Conservation (phyloP, 2,329 filamentous ascomycete species). For the Fusarium transvaalense region DNA sequence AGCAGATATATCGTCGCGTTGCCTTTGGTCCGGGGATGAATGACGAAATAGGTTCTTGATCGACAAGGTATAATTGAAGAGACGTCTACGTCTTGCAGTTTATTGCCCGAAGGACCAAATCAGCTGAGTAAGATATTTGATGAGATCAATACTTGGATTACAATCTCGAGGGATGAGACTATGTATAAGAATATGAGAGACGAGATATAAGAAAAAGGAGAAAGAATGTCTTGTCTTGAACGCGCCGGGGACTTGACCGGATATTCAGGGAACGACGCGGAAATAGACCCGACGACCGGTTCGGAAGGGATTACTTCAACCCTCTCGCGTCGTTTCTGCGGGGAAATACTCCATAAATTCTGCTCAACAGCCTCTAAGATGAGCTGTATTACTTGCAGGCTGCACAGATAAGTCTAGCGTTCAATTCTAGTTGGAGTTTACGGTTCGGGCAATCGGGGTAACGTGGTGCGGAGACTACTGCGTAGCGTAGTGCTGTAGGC, state of each 20-base stretch:
- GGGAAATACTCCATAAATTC: slow-evolving; percentile 33
- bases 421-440: slow-evolving; percentile 21
- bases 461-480: slow-evolving; percentile 41
- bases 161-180: background rate
- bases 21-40: slow-evolving; percentile 45
- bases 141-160: background rate
- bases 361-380: slow-evolving; percentile 38
- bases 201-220: background rate
- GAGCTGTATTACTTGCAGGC: slow-evolving; percentile 38
- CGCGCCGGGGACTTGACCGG: slow-evolving; percentile 24
- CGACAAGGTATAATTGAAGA: slow-evolving; percentile 4
- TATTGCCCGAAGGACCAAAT: background rate
- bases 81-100: background rate
- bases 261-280: slow-evolving; percentile 21
- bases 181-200: background rate
- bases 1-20: slow-evolving; percentile 4
- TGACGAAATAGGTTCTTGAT: slow-evolving; percentile 35
- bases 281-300: slow-evolving; percentile 33
- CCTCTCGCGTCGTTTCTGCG: slow-evolving; percentile 22
- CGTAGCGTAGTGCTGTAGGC: slow-evolving; percentile 1
- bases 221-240: slow-evolving; percentile 13
- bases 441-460: slow-evolving; percentile 46
- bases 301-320: slow-evolving; percentile 17
- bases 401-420: slow-evolving; percentile 16
- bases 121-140: background rate